These are phyloP conservation scores for Aspergillus caelatus DNA, from an alignment of 2,329 filamentous ascomycete genomes.

Conservation along the genomic window DNA sequence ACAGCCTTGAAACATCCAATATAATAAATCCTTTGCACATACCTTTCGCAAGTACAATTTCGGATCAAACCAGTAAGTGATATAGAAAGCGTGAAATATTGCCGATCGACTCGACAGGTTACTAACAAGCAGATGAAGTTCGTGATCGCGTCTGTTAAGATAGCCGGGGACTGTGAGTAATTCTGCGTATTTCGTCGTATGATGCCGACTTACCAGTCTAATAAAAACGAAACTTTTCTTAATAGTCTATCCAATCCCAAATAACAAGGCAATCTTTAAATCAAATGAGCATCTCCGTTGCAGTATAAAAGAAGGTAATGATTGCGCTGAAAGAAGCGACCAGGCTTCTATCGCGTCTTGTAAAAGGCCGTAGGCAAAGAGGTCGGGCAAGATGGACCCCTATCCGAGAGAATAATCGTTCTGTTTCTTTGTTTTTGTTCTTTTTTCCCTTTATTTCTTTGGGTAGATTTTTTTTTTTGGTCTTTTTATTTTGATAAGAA, in stretches of 20 bases:
- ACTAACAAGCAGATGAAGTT: conserved; percentile 22
- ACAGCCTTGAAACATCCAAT: not conserved
- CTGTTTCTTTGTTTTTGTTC: conserved; percentile 10
- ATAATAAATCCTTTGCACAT: conserved; percentile 8
- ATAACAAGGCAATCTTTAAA: conserved; percentile 29
- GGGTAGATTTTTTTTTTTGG: not conserved
- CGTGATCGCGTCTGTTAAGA: conserved; percentile 33
- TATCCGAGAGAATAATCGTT: conserved; percentile 7
- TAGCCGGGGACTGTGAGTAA: conserved; percentile 15
- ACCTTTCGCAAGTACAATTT: conserved; percentile 23
- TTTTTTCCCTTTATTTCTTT: conserved; percentile 8
- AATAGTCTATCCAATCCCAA: conserved; percentile 32
- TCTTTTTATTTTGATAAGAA: not conserved
- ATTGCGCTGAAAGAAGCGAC: conserved; percentile 27
- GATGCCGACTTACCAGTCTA: conserved; percentile 38
- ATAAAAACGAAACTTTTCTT: conserved; percentile 24
- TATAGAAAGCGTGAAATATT: conserved; percentile 16
- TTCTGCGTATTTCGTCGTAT: conserved; percentile 6
- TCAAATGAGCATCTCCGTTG: conserved; percentile 19
- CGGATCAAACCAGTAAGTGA: conserved; percentile 15
- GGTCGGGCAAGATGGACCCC: conserved; percentile 6
- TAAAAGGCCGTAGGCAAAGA: conserved; percentile 17
- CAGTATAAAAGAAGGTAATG: conserved; percentile 3
- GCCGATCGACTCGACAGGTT: conserved; percentile 16
- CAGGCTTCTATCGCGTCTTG: conserved; percentile 32